Base-by-base conservation (phyloP, 768 basidiomycete species). In the Trametes gibbosa region DNA sequence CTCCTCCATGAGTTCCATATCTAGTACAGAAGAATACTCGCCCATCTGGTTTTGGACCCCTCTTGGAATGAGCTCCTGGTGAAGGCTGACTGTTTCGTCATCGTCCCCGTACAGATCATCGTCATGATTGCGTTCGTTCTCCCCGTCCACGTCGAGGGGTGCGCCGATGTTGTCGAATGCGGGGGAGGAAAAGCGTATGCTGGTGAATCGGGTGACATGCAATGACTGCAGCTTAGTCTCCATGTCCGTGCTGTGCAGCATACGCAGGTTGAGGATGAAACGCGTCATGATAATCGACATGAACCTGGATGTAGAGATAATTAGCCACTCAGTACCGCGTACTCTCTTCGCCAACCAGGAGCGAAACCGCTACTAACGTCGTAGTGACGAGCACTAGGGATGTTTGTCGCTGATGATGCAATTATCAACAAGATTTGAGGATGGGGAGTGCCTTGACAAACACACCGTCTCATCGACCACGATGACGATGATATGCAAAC, bases 211-310 rank as follows among this genome's bases (percentile, higher is more conserved):
- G 24, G 23, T 37, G 21, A 16, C 12, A 6, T 27, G 25, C 39
- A 32, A 16, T 17, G 56, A 55, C 29, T 35, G 5, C 12, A 16
- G 40, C 7, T 34, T 35, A 8, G 13, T 29, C 17, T 32, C 48
- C n/a, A 2, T 6, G 23, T 21, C 10, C n/a, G 19, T 17, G 29
- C 43, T 6, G 14, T 49, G 37, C 10, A 50, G 19, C 23, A 21
- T 48, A 25, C 58, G 58, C 3, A 59, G 45, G 37, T 59, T 52
- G 25, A 59, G 51, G 43, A 59, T 39, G 58, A 59, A 53, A 13
- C 58, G 50, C 16, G 50, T 53, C 51, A 59, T 48, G 35, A 51
- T 27, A n/a, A 59, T 47, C n/a, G 58, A 59, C 35, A 39, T 45
- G 42, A 58, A 32, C 6, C 58, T 59, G 45, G 19, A 5, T n/a